Percentiles rank a stretch among this genome's conserved stretches.
phyloP scores from a whole-genome alignment of 2,329 filamentous ascomycete species.

The Ploettnerulaceae sp. region DNA sequence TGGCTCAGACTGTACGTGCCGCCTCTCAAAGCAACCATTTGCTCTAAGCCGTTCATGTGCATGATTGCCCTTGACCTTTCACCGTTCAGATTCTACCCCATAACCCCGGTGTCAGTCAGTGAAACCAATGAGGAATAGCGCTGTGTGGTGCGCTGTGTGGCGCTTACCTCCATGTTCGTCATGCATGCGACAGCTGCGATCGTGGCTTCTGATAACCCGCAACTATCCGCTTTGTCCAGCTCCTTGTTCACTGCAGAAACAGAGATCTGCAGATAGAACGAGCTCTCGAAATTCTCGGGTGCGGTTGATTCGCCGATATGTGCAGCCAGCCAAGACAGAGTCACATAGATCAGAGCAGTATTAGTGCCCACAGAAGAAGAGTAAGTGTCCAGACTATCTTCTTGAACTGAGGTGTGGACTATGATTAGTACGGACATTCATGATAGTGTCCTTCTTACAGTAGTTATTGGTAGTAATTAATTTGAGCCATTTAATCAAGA shows the following conservation, averaged over 20 bases:
- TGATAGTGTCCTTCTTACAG: too few species aligned
- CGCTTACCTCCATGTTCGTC: slow-evolving; percentile 4
- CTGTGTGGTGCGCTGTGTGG: too few species aligned
- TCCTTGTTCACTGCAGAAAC: slow-evolving; percentile 1
- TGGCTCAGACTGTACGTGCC: background rate
- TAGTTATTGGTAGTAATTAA: too few species aligned
- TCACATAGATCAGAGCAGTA: slow-evolving; percentile 1
- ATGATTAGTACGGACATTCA: too few species aligned
- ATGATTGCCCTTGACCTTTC: background rate
- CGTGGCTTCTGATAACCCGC: background rate
- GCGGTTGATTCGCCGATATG: background rate
- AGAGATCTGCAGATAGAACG: slow-evolving; percentile 1
- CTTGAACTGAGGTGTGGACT: background rate
- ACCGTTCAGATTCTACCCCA: slow-evolving; percentile 1
- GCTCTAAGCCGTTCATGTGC: slow-evolving; percentile 4
- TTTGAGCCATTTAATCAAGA: background rate
- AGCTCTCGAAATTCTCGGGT: slow-evolving; percentile 1
- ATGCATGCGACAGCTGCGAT: slow-evolving; percentile 5
- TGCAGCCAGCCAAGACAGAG: slow-evolving; percentile 3
- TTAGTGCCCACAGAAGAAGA: background rate
- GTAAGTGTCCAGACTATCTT: background rate
- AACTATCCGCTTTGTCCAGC: background rate
- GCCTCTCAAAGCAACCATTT: slow-evolving; percentile 1
- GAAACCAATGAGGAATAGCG: too few species aligned
- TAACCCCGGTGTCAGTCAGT: too few species aligned